A percentile compares a stretch with the other conserved stretches of the same genome.
phyloP scores from a whole-genome alignment of 345 rosid species.

The Noccaea caerulescens region DNA sequence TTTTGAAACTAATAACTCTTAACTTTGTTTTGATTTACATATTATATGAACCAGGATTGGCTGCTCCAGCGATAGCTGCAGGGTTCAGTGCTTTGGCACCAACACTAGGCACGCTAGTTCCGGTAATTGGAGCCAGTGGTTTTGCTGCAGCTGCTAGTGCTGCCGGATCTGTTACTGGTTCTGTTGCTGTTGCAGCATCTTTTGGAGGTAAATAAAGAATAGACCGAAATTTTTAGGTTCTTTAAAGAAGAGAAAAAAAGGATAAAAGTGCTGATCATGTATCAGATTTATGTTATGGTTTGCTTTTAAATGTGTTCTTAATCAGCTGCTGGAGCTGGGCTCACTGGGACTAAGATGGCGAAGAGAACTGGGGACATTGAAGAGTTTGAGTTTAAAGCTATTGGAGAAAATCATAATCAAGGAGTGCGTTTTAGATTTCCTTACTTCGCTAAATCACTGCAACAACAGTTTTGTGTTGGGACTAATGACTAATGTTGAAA shows the following conservation, averaged over 20 bases:
- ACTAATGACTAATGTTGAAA: neutral
- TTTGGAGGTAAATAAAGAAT: slow-evolving; percentile 76
- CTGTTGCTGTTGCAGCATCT: slow-evolving; percentile 99
- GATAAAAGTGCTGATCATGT: neutral
- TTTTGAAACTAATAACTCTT: neutral
- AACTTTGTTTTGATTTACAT: slow-evolving; percentile 1
- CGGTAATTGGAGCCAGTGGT: slow-evolving; percentile 94
- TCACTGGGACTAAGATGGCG: slow-evolving; percentile 91
- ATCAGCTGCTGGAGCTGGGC: slow-evolving; percentile 99
- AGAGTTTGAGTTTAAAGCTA: slow-evolving; percentile 86
- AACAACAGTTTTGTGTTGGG: slow-evolving; percentile 8
- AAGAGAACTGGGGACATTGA: slow-evolving; percentile 81
- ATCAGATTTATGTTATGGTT: neutral
- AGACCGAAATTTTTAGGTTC: slow-evolving; percentile 6
- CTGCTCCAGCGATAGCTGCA: slow-evolving; percentile 99
- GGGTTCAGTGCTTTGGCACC: slow-evolving; percentile 96
- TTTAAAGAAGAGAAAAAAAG: neutral
- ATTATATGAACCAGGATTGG: slow-evolving; percentile 63
- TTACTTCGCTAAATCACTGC: slow-evolving; percentile 2
- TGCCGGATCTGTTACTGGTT: slow-evolving; percentile 93
- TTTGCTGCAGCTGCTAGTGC: slow-evolving; percentile 98
- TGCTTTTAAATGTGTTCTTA: slow-evolving; percentile 15
- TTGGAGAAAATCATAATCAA: slow-evolving; percentile 85
- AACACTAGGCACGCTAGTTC: slow-evolving; percentile 83
- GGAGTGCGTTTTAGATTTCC: slow-evolving; percentile 38